phyloP scores from a whole-genome alignment of 75 land plant species.

The Ceratopteris richardii region DNA sequence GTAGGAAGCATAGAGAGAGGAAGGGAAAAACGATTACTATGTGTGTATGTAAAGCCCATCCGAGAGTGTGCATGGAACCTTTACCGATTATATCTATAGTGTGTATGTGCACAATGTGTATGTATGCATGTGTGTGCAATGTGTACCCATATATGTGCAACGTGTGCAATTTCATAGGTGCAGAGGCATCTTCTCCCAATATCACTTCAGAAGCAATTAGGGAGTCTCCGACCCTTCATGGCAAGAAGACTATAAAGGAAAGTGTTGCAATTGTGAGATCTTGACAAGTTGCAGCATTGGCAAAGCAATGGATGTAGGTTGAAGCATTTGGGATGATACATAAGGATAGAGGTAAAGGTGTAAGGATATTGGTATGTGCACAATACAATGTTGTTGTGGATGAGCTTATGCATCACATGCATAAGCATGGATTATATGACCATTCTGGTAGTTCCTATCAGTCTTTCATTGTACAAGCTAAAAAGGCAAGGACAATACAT shows the following conservation, averaged over 20 bases:
- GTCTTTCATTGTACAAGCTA: conserved; percentile 77
- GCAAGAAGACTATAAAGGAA: conserved; percentile 22
- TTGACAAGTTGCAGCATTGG: conserved; percentile 89
- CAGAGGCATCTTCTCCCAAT: conserved; percentile 54
- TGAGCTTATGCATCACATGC: conserved; percentile 72
- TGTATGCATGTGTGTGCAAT: no score
- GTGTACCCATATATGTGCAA: conserved; percentile 87
- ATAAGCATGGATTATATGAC: conserved; percentile 62
- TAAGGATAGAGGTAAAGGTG: conserved; percentile 18
- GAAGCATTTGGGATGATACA: conserved; percentile 5
- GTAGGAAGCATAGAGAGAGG: no score
- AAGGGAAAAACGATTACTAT: conserved; percentile 18
- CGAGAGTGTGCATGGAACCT: no score
- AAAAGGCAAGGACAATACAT: conserved; percentile 74
- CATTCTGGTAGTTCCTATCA: conserved; percentile 52
- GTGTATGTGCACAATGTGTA: no score
- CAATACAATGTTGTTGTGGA: conserved; percentile 98
- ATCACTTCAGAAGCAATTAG: conserved; percentile 1
- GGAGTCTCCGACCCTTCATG: conserved; percentile 12
- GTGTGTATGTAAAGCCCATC: no score
- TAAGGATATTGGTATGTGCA: conserved; percentile 86
- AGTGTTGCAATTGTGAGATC: conserved; percentile 69
- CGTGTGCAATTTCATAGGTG: conserved; percentile 79
- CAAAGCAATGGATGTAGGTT: conserved; percentile 42
- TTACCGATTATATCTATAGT: no score